Conservation (phyloP, 345 rosid genomes). For the Euclidium syriacum region DNA sequence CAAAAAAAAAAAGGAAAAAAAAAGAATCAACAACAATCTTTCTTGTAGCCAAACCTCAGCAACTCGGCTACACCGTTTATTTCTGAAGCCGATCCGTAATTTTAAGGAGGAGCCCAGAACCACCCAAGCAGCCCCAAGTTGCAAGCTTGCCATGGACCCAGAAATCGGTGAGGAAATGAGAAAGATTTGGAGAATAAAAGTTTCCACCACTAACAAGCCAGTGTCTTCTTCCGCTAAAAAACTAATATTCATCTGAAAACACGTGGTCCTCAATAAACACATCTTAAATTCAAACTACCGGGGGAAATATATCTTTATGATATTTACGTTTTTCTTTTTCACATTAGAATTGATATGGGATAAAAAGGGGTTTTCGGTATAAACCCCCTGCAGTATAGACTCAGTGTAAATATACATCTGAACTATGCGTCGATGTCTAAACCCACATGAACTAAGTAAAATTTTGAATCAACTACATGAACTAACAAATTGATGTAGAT, state of each 20-base stretch:
- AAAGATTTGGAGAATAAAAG: background rate
- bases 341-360: too few relatives aligned
- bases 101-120: background rate
- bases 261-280: slow-evolving; percentile 14
- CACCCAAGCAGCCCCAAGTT: slow-evolving; percentile 9
- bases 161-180: background rate
- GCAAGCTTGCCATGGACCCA: slow-evolving; percentile 23
- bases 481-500: too few relatives aligned
- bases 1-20: background rate
- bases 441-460: too few relatives aligned
- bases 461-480: too few relatives aligned
- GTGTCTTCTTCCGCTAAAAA: slow-evolving; percentile 8
- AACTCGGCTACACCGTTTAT: slow-evolving; percentile 16
- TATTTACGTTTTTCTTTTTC: too few relatives aligned
- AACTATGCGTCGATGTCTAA: too few relatives aligned
- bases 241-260: slow-evolving; percentile 4
- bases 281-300: too few relatives aligned
- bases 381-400: too few relatives aligned
- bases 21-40: background rate
- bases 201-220: slow-evolving; percentile 16
- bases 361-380: too few relatives aligned
- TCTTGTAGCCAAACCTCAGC: slow-evolving; percentile 6
- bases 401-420: too few relatives aligned
- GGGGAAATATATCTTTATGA: too few relatives aligned
- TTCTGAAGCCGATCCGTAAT: slow-evolving; percentile 7